Base-by-base conservation (phyloP, 352 stramenopile genomes). In the Proteromonas lacertae region DNA sequence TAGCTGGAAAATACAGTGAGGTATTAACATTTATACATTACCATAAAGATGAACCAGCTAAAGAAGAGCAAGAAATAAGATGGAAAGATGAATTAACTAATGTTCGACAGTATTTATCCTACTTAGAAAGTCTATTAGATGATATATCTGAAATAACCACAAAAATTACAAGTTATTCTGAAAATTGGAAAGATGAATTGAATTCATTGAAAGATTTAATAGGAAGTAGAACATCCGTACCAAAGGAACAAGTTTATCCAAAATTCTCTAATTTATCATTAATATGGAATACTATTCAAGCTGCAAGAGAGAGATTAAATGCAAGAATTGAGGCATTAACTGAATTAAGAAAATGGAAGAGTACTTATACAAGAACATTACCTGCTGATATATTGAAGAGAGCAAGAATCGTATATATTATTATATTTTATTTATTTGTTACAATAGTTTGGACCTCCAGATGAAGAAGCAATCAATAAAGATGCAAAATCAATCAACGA, bases 1-100 rank as follows among this genome's bases (percentile, higher is more conserved):
- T n/a, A n/a, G n/a, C n/a, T n/a, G n/a, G n/a, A n/a, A n/a, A n/a
- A n/a, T n/a, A n/a, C n/a, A n/a, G n/a, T n/a, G n/a, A n/a, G n/a
- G n/a, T n/a, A n/a, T n/a, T n/a, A n/a, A n/a, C n/a, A n/a, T n/a
- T n/a, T n/a, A n/a, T n/a, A n/a, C n/a, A n/a, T n/a, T n/a, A n/a
- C n/a, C n/a, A n/a, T n/a, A n/a, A n/a, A n/a, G n/a, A n/a, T n/a
- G n/a, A n/a, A n/a, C n/a, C n/a, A n/a, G n/a, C n/a, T n/a, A n/a
- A n/a, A n/a, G n/a, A n/a, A n/a, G n/a, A n/a, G n/a, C n/a, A n/a
- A n/a, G n/a, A n/a, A n/a, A n/a, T n/a, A n/a, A n/a, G 34, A 39
- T 89, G 71, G 73, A 66, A 81, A 41, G 56, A 82, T 35, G 74
- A 90, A 40, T 53, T 88, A 36, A 61, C 61, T 45, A 88, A 90